These are phyloP conservation scores for Jamesozyma hellenica DNA, from an alignment of 805 yeast genomes.

Conservation along the genomic window DNA sequence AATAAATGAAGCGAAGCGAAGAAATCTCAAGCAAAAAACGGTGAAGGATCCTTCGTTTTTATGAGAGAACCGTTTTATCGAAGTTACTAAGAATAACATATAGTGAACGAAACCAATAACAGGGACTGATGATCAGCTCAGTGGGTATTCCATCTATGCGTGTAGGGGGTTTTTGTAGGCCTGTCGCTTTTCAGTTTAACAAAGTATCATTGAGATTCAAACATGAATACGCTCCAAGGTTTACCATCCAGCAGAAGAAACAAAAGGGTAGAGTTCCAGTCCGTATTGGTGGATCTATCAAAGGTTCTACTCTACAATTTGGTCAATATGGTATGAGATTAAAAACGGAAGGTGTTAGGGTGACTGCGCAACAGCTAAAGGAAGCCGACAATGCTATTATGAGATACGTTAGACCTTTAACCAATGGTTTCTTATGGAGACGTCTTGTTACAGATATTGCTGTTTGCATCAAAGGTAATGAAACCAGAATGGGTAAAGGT, in stretches of 20 bases:
- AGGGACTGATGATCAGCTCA: no score
- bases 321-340: slow-evolving; percentile 84
- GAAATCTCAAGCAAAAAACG: no score
- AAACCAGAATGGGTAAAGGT: slow-evolving; percentile 99
- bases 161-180: neutral
- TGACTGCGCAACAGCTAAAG: slow-evolving; percentile 77
- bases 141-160: no score
- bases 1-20: no score
- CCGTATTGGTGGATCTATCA: slow-evolving; percentile 86
- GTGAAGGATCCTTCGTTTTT: no score
- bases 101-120: no score
- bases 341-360: slow-evolving; percentile 76
- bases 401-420: slow-evolving; percentile 70
- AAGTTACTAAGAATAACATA: no score
- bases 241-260: slow-evolving; percentile 50
- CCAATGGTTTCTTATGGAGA: slow-evolving; percentile 57
- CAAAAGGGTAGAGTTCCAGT: slow-evolving; percentile 93
- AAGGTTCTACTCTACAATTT: slow-evolving; percentile 72
- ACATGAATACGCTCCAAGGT: slow-evolving; percentile 74
- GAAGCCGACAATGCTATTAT: slow-evolving; percentile 83
- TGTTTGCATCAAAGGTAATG: slow-evolving; percentile 93
- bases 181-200: slow-evolving; percentile 24
- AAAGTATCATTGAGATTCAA: slow-evolving; percentile 32
- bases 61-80: no score
- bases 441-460: slow-evolving; percentile 79